These are phyloP conservation scores for Quercus cerris DNA, from an alignment of 306 rosid species.

Conservation along the genomic window DNA sequence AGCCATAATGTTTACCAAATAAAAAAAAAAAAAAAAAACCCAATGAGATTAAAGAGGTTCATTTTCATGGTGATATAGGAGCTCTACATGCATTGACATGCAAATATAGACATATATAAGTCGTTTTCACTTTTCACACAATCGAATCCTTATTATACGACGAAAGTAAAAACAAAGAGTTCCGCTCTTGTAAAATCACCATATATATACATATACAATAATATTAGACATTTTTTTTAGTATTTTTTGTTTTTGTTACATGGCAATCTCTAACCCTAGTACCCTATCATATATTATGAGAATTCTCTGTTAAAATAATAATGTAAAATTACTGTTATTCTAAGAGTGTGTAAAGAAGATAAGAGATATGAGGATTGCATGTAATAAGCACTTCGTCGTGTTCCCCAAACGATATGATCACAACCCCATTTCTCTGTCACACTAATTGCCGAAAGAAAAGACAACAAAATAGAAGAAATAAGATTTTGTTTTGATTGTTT, in stretches of 20 bases:
- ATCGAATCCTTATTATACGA: constrained; percentile 24
- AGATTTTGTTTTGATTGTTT: constrained; percentile 45
- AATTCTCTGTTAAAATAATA: constrained; percentile 4
- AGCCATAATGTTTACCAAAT: background rate
- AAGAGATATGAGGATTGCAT: constrained; percentile 17
- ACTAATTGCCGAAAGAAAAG: constrained; percentile 47
- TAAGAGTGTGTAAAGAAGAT: constrained; percentile 1
- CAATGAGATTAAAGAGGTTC: constrained; percentile 1
- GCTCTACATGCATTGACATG: constrained; percentile 12
- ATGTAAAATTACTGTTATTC: background rate
- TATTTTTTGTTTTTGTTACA: background rate
- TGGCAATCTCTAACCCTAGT: constrained; percentile 19
- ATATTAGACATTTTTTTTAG: no score
- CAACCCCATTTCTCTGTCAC: constrained; percentile 15
- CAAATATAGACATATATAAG: constrained; percentile 15
- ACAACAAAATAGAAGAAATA: constrained; percentile 59
- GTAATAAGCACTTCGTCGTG: constrained; percentile 26
- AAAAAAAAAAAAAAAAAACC: no score
- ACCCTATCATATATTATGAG: constrained; percentile 1
- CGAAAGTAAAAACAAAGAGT: constrained; percentile 6
- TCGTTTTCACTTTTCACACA: background rate
- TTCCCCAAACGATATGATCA: constrained; percentile 14
- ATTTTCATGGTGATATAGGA: constrained; percentile 19
- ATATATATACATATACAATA: background rate
- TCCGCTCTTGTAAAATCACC: constrained; percentile 17